Evolutionary conservation across 768 basidiomycete species (phyloP).

Genomic region (Antrodiella citrinella): DNA sequence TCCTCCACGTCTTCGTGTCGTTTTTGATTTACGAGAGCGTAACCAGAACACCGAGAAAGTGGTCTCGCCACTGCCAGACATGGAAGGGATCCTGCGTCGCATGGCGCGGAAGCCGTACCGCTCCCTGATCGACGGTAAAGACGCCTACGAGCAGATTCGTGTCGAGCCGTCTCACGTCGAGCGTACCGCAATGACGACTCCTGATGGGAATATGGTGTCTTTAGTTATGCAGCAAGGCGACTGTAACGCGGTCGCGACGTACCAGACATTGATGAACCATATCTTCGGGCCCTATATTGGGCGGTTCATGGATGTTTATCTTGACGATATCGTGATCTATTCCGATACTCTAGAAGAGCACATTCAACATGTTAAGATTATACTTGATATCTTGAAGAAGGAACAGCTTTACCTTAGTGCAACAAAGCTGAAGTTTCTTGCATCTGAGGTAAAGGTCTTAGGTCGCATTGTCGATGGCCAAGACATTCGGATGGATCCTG

Average conservation of each 20-base stretch:
- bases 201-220: conserved; percentile 34
- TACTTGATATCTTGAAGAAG: conserved; percentile 25
- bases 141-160: conserved; percentile 26
- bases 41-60: conserved; percentile 27
- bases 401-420: conserved; percentile 31
- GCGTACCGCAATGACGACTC: conserved; percentile 19
- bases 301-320: conserved; percentile 27
- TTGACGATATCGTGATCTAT: conserved; percentile 29
- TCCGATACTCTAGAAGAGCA: conserved; percentile 24
- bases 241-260: conserved; percentile 29
- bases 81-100: conserved; percentile 19
- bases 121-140: conserved; percentile 22
- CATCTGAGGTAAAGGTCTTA: conserved; percentile 20
- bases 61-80: conserved; percentile 21
- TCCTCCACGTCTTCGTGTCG: conserved; percentile 12
- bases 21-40: conserved; percentile 20
- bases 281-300: conserved; percentile 25
- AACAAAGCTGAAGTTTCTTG: conserved; percentile 27
- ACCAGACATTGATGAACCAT: conserved; percentile 36
- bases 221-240: conserved; percentile 29
- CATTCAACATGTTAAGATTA: conserved; percentile 19
- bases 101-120: conserved; percentile 15
- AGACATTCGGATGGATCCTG: conserved; percentile 28
- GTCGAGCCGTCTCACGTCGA: conserved; percentile 18
- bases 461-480: conserved; percentile 28